Base-by-base conservation (phyloP, 495 filamentous ascomycete genomes). In the Daldinia vernicosa region DNA sequence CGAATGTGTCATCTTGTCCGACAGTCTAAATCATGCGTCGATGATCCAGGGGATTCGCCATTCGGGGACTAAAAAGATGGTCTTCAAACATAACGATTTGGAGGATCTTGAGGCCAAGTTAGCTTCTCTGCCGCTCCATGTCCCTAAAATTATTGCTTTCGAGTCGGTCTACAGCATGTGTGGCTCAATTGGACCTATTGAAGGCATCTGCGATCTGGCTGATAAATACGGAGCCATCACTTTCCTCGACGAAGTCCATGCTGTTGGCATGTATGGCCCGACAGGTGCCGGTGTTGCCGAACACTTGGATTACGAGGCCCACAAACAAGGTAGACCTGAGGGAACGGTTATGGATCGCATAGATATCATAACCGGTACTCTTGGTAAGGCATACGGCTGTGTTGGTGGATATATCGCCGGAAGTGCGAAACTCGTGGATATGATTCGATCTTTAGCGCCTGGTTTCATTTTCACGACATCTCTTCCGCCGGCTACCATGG, bases 11-110 rank as follows among this genome's bases (percentile, higher is more conserved):
- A 96, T 98, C 64, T 82, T 99, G 6, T 97, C 93, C 11, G 95
- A 99, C 81, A 94, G 91, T 76, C 83, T 97, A 71, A 99, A 99
- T 77, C 95, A 99, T 78, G 95, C 96, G 17, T 97, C 94, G 22
- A 99, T 99, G 95, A 99, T 99, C 72, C 96, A 98, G 81, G 95
- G 95, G 55, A 99, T 99, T 75, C 93, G 96, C 19, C 95, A 98
- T 82, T 98, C 94, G 5, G 93, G 94, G 22, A 92, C 95, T 17
- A 93, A 90, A 82, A 99, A 99, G 84, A 87, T 99, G 81, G 95
- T 99, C 50, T 98, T 99, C 88, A 95, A 95, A 81, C 95, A 99
- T 82, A 99, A 99, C 69, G 95, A 99, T 75, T 74, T 98, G 30
- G 86, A 84, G 11, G 96, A 99, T 70, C 85, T 99, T 6, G 95